Conservation (phyloP, 73 alveolate genomes). For the Stentor roeselii region DNA sequence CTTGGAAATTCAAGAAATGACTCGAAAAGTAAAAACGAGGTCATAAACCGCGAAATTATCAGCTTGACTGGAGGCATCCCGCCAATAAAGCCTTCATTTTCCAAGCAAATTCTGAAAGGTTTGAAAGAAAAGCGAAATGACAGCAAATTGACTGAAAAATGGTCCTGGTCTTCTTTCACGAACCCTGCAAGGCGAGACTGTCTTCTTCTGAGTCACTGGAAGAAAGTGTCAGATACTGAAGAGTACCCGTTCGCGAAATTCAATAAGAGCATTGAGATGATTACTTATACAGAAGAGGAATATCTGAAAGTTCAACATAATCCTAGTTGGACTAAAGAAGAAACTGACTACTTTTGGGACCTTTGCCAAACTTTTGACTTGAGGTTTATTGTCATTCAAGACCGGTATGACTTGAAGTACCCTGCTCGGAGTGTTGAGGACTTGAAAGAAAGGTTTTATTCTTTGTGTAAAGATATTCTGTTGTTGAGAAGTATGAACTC, state of each 20-base stretch:
- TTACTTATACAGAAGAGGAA: conserved; percentile 74
- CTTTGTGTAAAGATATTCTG: conserved; percentile 69
- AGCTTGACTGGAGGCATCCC: conserved; percentile 31
- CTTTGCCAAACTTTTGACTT: conserved; percentile 70
- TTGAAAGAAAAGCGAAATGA: conserved; percentile 30
- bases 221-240: conserved; percentile 69
- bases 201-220: conserved; percentile 79
- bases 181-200: conserved; percentile 79
- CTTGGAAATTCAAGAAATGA: neutral
- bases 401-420: conserved; percentile 57
- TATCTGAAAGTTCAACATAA: conserved; percentile 56
- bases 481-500: conserved; percentile 67
- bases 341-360: conserved; percentile 81
- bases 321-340: conserved; percentile 79
- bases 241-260: conserved; percentile 84
- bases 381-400: conserved; percentile 80
- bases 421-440: conserved; percentile 81
- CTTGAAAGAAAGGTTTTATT: conserved; percentile 81
- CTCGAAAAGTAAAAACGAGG: neutral
- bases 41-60: conserved; percentile 3
- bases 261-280: conserved; percentile 66
- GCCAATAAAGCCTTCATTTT: conserved; percentile 25
- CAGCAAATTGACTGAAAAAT: conserved; percentile 41
- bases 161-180: conserved; percentile 77
- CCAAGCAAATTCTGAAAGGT: neutral